Base-by-base conservation (phyloP, 306 rosid species). In the Fragaria ananassa region DNA sequence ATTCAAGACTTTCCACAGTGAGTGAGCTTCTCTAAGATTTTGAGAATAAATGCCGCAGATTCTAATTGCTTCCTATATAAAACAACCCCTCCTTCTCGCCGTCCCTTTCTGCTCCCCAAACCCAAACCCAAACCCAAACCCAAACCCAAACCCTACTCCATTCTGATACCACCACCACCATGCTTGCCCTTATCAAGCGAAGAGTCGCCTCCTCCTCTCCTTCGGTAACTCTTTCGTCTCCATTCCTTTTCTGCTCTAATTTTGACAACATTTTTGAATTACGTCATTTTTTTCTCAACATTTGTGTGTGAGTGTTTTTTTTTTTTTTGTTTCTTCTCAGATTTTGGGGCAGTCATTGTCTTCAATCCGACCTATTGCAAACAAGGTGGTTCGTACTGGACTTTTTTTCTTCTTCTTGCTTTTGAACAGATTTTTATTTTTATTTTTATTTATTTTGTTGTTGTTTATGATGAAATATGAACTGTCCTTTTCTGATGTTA, bases 181-280 rank as follows among this genome's bases (percentile, higher is more conserved):
- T 89, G 96, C 80, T 88, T 68, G 96, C 93, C 67, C 81, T 83
- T 71, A 27, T 87, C 31, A 82, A 93, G 84, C 97, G 96, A 64
- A 86, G 92, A 81, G 86, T 87, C 78, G 89, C 85, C 87, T 74
- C 91, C 87, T 74, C 91, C 63, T 83, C 84, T 77, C 78, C 89
- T 68, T 66, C 76, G 84, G 81, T 84, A 76, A 61, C 65, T 56
- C 9, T n/a, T 67, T 19, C 35, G 2, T 9, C 4, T 7, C 8
- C 12, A 5, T 10, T 35, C 5, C 35, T n/a, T 23, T 63, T 27
- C 23, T n/a, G 45, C 62, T 37, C 31, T 60, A 4, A 12, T 70
- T 9, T 60, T 68, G 11, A 15, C n/a, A 6, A 12, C 37, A 4
- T 27, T 61, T 8, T 39, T 5, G 42, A 6, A 39, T 39, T 0